Percentiles rank a stretch among this genome's conserved stretches.
Evolutionary conservation across 306 rosid genomes (phyloP).

Genomic region (Hippophae tibetana): DNA sequence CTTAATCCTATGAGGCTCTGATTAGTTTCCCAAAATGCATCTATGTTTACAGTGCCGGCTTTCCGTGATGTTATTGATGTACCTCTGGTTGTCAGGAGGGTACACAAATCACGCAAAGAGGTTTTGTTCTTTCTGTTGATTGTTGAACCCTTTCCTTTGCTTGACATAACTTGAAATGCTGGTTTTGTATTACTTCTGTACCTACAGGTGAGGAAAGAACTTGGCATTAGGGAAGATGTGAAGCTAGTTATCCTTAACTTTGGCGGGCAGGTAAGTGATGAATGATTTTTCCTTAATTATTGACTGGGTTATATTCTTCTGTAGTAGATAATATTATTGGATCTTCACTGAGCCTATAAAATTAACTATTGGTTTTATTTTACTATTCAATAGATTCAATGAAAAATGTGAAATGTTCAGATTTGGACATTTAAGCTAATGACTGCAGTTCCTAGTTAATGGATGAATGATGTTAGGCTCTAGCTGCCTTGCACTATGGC

Average conservation of each 20-base stretch:
- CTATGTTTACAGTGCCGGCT: conserved; percentile 68
- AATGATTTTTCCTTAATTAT: conserved; percentile 1
- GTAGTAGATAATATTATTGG: background rate
- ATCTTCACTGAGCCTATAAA: background rate
- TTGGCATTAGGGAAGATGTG: conserved; percentile 51
- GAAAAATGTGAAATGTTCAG: background rate
- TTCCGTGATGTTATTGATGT: conserved; percentile 88
- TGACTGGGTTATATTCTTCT: conserved; percentile 7
- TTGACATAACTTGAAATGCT: conserved; percentile 10
- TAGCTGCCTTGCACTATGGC: too few relatives aligned
- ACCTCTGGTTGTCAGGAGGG: conserved; percentile 88
- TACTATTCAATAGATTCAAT: too few relatives aligned
- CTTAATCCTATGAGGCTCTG: background rate
- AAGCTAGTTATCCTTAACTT: conserved; percentile 86
- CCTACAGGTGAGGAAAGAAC: conserved; percentile 79
- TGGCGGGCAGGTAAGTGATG: conserved; percentile 75
- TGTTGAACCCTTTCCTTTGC: conserved; percentile 14
- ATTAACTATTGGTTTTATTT: too few relatives aligned
- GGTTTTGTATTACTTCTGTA: conserved; percentile 12
- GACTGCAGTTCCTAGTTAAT: background rate
- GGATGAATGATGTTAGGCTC: background rate
- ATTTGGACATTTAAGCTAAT: background rate
- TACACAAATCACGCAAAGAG: conserved; percentile 83
- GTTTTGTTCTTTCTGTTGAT: conserved; percentile 29
- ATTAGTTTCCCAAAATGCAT: conserved; percentile 7